Evolutionary conservation across 495 filamentous ascomycete species (phyloP), one percentile per base, ranked within the genome.

Genomic region (Xylaria intraflava): DNA sequence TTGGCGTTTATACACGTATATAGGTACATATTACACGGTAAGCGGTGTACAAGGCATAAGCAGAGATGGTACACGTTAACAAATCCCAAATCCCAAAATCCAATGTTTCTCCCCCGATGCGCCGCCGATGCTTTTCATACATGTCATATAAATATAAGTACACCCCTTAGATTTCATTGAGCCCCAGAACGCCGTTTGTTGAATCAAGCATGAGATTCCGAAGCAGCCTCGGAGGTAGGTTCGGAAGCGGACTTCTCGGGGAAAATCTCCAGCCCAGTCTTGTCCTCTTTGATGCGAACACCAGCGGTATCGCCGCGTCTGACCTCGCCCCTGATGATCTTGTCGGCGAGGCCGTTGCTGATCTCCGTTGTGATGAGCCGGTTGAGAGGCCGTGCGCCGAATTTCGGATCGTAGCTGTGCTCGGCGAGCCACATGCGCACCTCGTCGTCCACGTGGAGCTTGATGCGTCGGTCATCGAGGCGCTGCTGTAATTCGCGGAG

Each of bases 321-420:
- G 31, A 97, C 71, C 65, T 90, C 77, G 10, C 93, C 93, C 33
- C 88, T 77, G 52, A 96, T 96, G 58, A 98, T 91, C 74, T 83
- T 86, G 58, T 94, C 90, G 0, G 94, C 93, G 24, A 97, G 75
- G 5, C 81, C 77, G 71, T 95, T 96, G 44, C 88, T 87, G 53
- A 98, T 85, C 67, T 94, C 78, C 63, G 87, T 96, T 7, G 84
- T 78, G 50, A 98, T 95, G 14, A 96, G 76, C 26, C 94, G 78
- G 65, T 97, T 97, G 30, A 97, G 77, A 24, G 93, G 93, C n/a
- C 94, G 77, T 19, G 93, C 93, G 52, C 94, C 93, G 66, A 88
- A 97, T 60, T 81, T 83, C 14, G 90, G 86, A 65, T 97, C 91
- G 61, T 96, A 96, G 6, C 90, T 90, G 56, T 82, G 79, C 58